phyloP scores from a whole-genome alignment of 768 basidiomycete genomes.

The Suillus weaverae region DNA sequence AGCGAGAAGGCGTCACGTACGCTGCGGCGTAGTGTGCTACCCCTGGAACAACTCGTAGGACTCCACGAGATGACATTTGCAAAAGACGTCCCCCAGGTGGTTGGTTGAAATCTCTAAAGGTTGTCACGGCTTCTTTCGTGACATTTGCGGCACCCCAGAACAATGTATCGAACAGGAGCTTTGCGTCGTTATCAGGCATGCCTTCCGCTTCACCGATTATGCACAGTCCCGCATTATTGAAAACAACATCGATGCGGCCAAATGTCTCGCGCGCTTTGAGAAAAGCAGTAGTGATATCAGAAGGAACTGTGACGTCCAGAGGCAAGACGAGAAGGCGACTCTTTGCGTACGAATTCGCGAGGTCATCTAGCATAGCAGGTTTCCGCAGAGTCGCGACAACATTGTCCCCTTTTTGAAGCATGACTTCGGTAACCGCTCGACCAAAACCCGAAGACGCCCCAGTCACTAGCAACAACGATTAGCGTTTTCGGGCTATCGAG shows the following conservation, averaged over 20 bases:
- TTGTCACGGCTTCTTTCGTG: conserved; percentile 30
- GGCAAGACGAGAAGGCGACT: conserved; percentile 37
- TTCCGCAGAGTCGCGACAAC: conserved; percentile 44
- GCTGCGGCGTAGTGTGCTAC: conserved; percentile 25
- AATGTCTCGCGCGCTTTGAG: conserved; percentile 33
- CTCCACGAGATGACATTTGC: conserved; percentile 34
- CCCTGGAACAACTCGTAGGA: conserved; percentile 22
- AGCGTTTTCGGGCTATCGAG: background rate
- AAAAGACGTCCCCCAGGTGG: conserved; percentile 41
- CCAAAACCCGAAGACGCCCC: conserved; percentile 43
- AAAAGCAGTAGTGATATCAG: conserved; percentile 38
- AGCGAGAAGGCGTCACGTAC: conserved; percentile 17
- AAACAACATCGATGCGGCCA: conserved; percentile 45
- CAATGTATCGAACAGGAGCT: conserved; percentile 38
- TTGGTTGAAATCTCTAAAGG: conserved; percentile 40
- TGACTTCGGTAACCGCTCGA: conserved; percentile 32
- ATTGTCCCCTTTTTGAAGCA: conserved; percentile 38
- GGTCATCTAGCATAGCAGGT: conserved; percentile 35
- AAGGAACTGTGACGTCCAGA: conserved; percentile 38
- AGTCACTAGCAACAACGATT: conserved; percentile 31
- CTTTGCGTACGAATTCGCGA: conserved; percentile 24
- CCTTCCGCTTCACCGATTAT: conserved; percentile 39
- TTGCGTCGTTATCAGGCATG: conserved; percentile 33
- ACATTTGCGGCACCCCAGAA: conserved; percentile 41
- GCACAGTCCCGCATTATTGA: conserved; percentile 42